Percentiles rank a stretch among this genome's conserved stretches.
These are phyloP conservation scores for Neofusicoccum sp. DNA, from an alignment of 2,329 filamentous ascomycete genomes.

Conservation along the genomic window DNA sequence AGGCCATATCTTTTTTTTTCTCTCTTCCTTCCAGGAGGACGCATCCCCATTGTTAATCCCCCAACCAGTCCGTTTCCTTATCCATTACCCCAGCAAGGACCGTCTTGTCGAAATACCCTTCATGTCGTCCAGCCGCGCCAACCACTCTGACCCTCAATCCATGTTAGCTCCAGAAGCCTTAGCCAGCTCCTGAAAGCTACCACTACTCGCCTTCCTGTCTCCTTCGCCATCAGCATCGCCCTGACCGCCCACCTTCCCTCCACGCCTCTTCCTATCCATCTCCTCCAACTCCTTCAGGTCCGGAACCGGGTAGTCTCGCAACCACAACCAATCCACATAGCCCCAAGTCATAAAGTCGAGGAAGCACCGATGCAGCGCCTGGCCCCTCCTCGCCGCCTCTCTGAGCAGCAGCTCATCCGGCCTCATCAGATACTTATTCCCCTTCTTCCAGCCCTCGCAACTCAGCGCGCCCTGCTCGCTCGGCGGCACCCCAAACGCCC, in stretches of 20 bases:
- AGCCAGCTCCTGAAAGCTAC: not conserved
- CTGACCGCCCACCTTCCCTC: not conserved
- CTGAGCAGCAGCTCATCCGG: slow-evolving; percentile 20
- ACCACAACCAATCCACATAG: slow-evolving; percentile 2
- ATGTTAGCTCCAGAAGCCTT: not conserved
- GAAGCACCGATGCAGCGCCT: slow-evolving; percentile 14
- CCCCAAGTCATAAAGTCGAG: slow-evolving; percentile 14
- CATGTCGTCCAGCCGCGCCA: too few species aligned
- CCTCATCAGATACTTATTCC: slow-evolving; percentile 11
- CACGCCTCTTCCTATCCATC: not conserved
- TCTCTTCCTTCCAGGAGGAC: too few species aligned
- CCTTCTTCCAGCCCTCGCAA: slow-evolving; percentile 14
- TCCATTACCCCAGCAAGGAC: too few species aligned
- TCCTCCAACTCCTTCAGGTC: not conserved
- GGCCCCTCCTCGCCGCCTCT: slow-evolving; percentile 15
- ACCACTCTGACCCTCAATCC: too few species aligned
- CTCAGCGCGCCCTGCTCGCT: not conserved
- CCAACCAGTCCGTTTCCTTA: too few species aligned
- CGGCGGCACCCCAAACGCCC: slow-evolving; percentile 6
- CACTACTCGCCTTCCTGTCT: not conserved
- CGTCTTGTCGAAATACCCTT: too few species aligned
- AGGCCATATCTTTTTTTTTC: too few species aligned
- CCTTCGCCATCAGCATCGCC: not conserved
- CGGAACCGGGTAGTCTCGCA: not conserved
- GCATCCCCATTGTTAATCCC: too few species aligned